These are phyloP conservation scores for Amanita exitialis DNA, from an alignment of 768 basidiomycete genomes.

Conservation along the genomic window DNA sequence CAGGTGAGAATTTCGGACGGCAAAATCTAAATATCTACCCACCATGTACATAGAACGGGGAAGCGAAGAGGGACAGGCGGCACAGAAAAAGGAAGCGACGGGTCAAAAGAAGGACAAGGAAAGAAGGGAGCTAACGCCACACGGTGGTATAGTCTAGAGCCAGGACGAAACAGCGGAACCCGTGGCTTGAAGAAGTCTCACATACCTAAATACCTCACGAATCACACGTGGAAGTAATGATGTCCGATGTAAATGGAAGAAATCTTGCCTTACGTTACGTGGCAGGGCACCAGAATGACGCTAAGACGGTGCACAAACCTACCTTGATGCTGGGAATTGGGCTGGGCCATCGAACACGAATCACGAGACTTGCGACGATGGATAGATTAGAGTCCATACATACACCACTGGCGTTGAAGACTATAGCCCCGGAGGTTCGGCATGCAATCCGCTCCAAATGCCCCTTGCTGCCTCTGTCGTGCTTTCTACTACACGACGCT, in stretches of 20 bases:
- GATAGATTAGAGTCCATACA: slow-evolving; percentile 2
- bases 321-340: background rate
- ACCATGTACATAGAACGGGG: background rate
- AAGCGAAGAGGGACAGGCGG: slow-evolving; percentile 1
- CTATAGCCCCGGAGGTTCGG: slow-evolving; percentile 47
- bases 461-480: slow-evolving; percentile 74
- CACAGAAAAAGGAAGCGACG: slow-evolving; percentile 9
- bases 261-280: slow-evolving; percentile 20
- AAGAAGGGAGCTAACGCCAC: slow-evolving; percentile 10
- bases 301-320: background rate
- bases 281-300: slow-evolving; percentile 10
- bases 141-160: slow-evolving; percentile 10
- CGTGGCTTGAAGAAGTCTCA: slow-evolving; percentile 10
- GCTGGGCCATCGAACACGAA: slow-evolving; percentile 1
- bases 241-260: slow-evolving; percentile 22
- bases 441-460: slow-evolving; percentile 86
- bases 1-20: background rate
- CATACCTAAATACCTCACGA: slow-evolving; percentile 31
- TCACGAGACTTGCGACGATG: background rate
- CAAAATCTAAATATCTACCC: background rate
- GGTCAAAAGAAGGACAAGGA: slow-evolving; percentile 10
- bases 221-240: slow-evolving; percentile 32
- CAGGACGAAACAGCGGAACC: slow-evolving; percentile 5
- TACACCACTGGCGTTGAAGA: slow-evolving; percentile 8
- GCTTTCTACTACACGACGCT: slow-evolving; percentile 69